Evolutionary conservation across 306 rosid genomes (phyloP), one percentile per base, ranked within the genome.

Genomic region (Ziziphus jujuba): DNA sequence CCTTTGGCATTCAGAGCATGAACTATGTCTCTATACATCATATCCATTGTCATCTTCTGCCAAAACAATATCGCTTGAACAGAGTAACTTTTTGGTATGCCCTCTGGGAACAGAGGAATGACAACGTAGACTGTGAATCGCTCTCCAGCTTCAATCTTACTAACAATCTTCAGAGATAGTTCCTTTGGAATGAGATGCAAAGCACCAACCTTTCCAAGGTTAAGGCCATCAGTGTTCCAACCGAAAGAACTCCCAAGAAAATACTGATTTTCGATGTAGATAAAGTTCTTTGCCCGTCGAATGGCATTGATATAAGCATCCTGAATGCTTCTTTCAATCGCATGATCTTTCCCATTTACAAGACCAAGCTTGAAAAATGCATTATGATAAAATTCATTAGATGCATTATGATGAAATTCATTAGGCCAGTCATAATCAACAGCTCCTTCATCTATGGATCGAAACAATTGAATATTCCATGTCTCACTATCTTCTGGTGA

Each of bases 21-120:
- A 45, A 75, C 58, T 47, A 92, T 84, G 52, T 88, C 96, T 24
- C 78, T 13, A 69, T 93, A 90, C 98, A 93, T 88, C 96, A 93
- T 90, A 70, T 90, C 89, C 81, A 93, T 71, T 10, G 93, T 92
- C 61, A 88, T 85, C 59, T 88, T 82, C 38, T 90, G 96, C 96
- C 98, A 92, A 49, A 90, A 89, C 34, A 92, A 33, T 62, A 90
- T 89, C 17, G 96, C 93, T 36, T 87, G 98, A 73, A 86, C 90
- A 25, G 93, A 86, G 43, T 2, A 86, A 69, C 93, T 89, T 63
- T 89, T 90, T 9, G 97, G 98, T n/a, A 80, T 59, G 38, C 97
- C 96, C 81, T 93, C 91, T 47, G 97, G 98, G 93, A 97, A 93
- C 96, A 88, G 84, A 58, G 95, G 98, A 35, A 93, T 79, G 15